Conservation (phyloP, 169 alveolate genomes). For the Prorocentrum cordatum region DNA sequence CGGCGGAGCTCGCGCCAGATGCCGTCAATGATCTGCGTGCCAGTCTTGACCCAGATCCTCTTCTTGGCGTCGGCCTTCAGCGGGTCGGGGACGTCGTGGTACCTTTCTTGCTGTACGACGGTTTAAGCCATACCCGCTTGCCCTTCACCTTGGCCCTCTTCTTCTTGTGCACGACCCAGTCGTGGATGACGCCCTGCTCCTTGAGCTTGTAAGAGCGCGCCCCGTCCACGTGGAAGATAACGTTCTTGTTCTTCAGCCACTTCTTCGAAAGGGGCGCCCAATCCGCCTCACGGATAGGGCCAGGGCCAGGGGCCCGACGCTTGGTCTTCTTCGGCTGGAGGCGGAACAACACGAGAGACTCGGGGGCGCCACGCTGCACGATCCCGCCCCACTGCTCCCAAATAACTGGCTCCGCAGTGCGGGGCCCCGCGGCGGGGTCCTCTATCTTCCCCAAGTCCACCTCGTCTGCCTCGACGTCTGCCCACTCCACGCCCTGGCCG, state of each 20-base stretch:
- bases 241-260: not conserved
- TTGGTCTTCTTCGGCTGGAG: not conserved
- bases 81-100: too few relatives aligned
- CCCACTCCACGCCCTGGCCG: not conserved
- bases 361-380: not conserved
- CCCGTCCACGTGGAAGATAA: not conserved
- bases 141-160: not conserved
- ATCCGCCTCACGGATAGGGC: not conserved
- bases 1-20: too few relatives aligned
- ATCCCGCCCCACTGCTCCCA: not conserved
- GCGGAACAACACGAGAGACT: not conserved
- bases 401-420: not conserved
- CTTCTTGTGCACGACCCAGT: not conserved
- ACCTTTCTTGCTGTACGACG: too few relatives aligned
- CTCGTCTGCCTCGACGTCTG: not conserved
- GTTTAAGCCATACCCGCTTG: not conserved
- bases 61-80: too few relatives aligned
- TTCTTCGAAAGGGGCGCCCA: not conserved
- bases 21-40: too few relatives aligned
- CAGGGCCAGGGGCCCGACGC: not conserved
- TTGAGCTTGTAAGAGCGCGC: not conserved
- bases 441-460: not conserved
- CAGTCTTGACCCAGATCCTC: too few relatives aligned
- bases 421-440: too few relatives aligned
- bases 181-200: not conserved